These are phyloP conservation scores for Talaromyces albobiverticillius DNA, from an alignment of 2,329 filamentous ascomycete species.

Conservation along the genomic window DNA sequence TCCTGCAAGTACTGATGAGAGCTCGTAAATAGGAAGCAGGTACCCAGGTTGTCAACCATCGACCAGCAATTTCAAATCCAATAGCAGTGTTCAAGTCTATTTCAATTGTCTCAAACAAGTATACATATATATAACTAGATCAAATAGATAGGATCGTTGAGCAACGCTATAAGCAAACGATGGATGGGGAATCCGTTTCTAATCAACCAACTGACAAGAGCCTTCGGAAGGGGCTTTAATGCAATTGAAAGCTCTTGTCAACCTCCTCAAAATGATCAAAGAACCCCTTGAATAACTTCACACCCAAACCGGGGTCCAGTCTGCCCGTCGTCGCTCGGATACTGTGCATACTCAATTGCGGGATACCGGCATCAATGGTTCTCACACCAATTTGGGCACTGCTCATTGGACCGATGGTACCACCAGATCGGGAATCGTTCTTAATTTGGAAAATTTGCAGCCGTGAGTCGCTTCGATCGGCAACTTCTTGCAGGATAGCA, in stretches of 20 bases:
- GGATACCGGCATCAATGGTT: conserved; percentile 82
- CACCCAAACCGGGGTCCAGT: conserved; percentile 81
- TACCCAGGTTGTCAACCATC: background rate
- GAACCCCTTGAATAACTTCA: conserved; percentile 85
- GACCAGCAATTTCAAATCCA: too few relatives aligned
- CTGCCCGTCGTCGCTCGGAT: conserved; percentile 84
- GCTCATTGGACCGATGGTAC: conserved; percentile 92
- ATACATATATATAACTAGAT: background rate
- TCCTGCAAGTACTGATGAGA: too few relatives aligned
- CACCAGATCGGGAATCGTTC: conserved; percentile 84
- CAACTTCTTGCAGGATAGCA: conserved; percentile 73
- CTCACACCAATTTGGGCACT: conserved; percentile 76
- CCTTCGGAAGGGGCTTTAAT: background rate
- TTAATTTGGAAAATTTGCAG: conserved; percentile 92
- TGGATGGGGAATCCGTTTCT: background rate
- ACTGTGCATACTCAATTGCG: conserved; percentile 91
- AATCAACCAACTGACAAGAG: background rate
- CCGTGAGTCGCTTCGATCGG: conserved; percentile 66
- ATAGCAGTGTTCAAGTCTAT: background rate
- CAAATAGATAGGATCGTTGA: background rate
- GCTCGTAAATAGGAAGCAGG: background rate
- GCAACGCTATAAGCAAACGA: background rate
- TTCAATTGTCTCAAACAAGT: background rate
- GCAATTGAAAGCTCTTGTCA: conserved; percentile 67
- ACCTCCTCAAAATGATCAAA: conserved; percentile 82